These are phyloP conservation scores for Anthracocystis walkeri DNA, from an alignment of 1,284 basidiomycete genomes.

Conservation along the genomic window DNA sequence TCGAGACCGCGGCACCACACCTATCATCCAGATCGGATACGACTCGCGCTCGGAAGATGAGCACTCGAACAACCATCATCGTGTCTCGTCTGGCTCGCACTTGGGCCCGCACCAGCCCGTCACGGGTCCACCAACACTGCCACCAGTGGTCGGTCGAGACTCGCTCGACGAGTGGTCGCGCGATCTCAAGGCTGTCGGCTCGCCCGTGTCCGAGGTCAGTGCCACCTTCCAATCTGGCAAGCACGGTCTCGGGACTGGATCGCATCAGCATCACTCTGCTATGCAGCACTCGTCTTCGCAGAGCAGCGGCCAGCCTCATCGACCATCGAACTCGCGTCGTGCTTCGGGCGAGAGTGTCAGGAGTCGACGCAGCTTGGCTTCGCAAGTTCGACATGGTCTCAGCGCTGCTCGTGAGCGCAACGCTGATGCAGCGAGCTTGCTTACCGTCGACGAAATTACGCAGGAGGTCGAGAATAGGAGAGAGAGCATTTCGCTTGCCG, in stretches of 20 bases:
- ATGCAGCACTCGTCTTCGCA: constrained; percentile 27
- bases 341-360: constrained; percentile 57
- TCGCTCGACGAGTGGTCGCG: constrained; percentile 63
- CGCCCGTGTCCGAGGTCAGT: constrained; percentile 36
- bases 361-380: constrained; percentile 55
- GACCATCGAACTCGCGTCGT: constrained; percentile 48
- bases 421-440: constrained; percentile 83
- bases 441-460: constrained; percentile 98
- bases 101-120: constrained; percentile 16
- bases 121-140: constrained; percentile 49
- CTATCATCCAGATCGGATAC: constrained; percentile 54
- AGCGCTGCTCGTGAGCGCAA: constrained; percentile 75
- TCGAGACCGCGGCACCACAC: constrained; percentile 24
- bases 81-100: constrained; percentile 4
- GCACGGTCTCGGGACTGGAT: constrained; percentile 7
- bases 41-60: constrained; percentile 41
- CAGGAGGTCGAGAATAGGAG: constrained; percentile 91
- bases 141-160: constrained; percentile 52
- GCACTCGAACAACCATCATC: constrained; percentile 17
- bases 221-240: constrained; percentile 24
- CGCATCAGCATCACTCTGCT: constrained; percentile 15
- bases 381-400: constrained; percentile 51
- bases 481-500: constrained; percentile 71
- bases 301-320: constrained; percentile 15
- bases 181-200: constrained; percentile 53